A percentile compares a stretch with the other conserved stretches of the same genome.
These are phyloP conservation scores for Daldinia eschscholtzii DNA, from an alignment of 2,329 filamentous ascomycete species.

Conservation along the genomic window DNA sequence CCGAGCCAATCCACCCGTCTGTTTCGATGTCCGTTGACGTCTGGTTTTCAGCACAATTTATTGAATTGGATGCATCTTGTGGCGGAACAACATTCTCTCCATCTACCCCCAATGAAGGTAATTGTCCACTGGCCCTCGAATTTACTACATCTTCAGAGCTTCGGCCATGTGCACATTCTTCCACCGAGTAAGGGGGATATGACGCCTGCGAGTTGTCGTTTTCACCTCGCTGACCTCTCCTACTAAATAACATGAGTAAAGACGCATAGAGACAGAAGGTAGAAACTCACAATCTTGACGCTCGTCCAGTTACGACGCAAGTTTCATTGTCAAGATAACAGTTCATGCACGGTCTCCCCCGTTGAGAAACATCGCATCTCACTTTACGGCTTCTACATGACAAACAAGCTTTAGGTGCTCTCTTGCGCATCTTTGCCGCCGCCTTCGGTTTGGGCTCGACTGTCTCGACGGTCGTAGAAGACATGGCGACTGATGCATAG, in stretches of 20 bases:
- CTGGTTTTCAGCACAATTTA: constrained; percentile 28
- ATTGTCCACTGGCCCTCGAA: constrained; percentile 48
- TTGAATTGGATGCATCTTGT: constrained; percentile 33
- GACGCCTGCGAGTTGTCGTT: constrained; percentile 49
- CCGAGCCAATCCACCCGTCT: constrained; percentile 31
- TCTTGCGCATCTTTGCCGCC: constrained; percentile 57
- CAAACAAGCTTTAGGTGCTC: constrained; percentile 64
- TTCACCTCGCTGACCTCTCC: constrained; percentile 49
- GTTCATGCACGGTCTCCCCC: constrained; percentile 64
- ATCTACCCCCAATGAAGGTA: constrained; percentile 40
- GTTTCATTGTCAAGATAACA: constrained; percentile 64
- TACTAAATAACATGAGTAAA: constrained; percentile 44
- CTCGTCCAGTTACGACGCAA: constrained; percentile 57
- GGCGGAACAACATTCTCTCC: constrained; percentile 26
- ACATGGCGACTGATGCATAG: constrained; percentile 38
- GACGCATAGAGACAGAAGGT: background rate
- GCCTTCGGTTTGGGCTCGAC: constrained; percentile 51
- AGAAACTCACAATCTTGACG: constrained; percentile 56
- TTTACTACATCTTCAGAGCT: constrained; percentile 50
- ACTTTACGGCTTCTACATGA: constrained; percentile 66
- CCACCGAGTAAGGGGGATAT: constrained; percentile 49
- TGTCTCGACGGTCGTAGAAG: constrained; percentile 41
- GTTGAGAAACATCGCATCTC: constrained; percentile 63
- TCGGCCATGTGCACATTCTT: constrained; percentile 46
- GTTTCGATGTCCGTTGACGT: constrained; percentile 24